phyloP scores from a whole-genome alignment of 805 yeast species.

The Metschnikowia colocasiae region DNA sequence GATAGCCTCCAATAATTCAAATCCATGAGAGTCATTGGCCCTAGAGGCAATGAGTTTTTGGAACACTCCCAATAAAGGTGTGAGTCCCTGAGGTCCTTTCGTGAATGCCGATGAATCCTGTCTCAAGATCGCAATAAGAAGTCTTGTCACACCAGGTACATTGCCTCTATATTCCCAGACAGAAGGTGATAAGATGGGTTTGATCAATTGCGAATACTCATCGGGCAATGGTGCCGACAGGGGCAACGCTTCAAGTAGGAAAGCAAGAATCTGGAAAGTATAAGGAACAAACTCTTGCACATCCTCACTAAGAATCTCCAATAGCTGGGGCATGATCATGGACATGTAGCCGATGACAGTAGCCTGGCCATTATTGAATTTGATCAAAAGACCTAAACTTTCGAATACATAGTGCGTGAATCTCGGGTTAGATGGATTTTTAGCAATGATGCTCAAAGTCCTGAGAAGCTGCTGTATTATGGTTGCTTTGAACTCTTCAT shows the following conservation, averaged over 20 bases:
- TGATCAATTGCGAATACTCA: constrained; percentile 60
- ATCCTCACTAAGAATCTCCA: constrained; percentile 70
- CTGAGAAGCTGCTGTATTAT: constrained; percentile 61
- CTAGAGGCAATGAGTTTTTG: constrained; percentile 88
- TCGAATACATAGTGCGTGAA: constrained; percentile 91
- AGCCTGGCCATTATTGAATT: constrained; percentile 35
- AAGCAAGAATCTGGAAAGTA: constrained; percentile 85
- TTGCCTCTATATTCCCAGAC: constrained; percentile 94
- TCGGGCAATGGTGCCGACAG: constrained; percentile 51
- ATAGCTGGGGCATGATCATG: constrained; percentile 60
- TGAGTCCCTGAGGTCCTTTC: constrained; percentile 36
- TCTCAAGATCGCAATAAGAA: constrained; percentile 62
- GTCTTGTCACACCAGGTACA: constrained; percentile 85
- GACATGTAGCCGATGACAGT: constrained; percentile 36
- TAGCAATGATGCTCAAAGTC: constrained; percentile 66
- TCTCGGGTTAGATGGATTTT: constrained; percentile 93
- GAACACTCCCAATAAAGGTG: constrained; percentile 92
- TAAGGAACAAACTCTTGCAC: constrained; percentile 94
- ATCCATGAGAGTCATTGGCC: constrained; percentile 74
- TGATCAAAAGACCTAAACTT: constrained; percentile 72
- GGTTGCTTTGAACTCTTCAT: constrained; percentile 39
- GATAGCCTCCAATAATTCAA: constrained; percentile 76
- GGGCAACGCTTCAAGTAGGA: constrained; percentile 61
- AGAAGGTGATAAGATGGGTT: constrained; percentile 82
- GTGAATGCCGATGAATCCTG: constrained; percentile 44